Evolutionary conservation across 1,284 basidiomycete species (phyloP).

Genomic region (Takashimella koratensis): DNA sequence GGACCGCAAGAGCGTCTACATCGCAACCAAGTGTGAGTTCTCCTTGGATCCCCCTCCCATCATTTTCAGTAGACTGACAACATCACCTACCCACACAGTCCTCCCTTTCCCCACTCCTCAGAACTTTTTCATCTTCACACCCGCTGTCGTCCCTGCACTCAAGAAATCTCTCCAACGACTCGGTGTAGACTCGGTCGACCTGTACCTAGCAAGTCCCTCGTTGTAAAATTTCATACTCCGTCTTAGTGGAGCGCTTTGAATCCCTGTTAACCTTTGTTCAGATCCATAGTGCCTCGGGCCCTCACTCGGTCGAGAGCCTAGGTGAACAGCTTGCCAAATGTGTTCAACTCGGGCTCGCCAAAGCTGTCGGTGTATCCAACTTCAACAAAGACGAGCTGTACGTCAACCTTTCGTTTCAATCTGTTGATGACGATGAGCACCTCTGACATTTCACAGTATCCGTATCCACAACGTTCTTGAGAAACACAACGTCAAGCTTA

Average conservation of each 20-base stretch:
- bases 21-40: constrained; percentile 38
- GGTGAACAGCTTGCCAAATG: constrained; percentile 34
- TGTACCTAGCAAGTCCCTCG: constrained; percentile 34
- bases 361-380: constrained; percentile 40
- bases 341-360: constrained; percentile 36
- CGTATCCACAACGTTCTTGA: constrained; percentile 33
- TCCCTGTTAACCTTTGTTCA: too few relatives aligned
- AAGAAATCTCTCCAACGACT: constrained; percentile 31
- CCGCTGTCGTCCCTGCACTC: constrained; percentile 31
- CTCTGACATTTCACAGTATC: constrained; percentile 26
- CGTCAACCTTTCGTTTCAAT: constrained; percentile 9
- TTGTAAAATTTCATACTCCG: too few relatives aligned
- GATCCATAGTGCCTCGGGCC: constrained; percentile 32
- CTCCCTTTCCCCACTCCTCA: constrained; percentile 33
- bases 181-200: constrained; percentile 34
- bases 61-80: neutral
- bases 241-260: too few relatives aligned
- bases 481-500: constrained; percentile 33
- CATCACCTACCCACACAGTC: constrained; percentile 12
- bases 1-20: constrained; percentile 22
- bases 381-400: constrained; percentile 40
- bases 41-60: neutral
- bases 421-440: too few relatives aligned
- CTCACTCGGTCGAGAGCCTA: constrained; percentile 31
- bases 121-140: constrained; percentile 34